Conservation (phyloP, 2,329 filamentous ascomycete species). For the Ustulina deusta region DNA sequence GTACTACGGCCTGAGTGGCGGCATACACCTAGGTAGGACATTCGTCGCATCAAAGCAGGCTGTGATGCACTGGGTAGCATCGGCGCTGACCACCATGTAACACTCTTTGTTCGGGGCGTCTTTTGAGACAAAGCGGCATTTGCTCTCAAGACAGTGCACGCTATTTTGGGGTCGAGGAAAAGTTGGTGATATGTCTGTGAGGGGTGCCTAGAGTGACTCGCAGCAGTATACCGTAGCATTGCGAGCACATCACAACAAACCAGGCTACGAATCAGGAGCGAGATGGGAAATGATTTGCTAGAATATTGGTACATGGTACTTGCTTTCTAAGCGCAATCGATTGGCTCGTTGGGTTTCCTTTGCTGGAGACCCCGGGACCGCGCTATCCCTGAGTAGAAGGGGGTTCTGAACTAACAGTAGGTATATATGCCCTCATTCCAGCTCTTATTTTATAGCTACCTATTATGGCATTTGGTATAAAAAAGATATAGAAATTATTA, state of each 20-base stretch:
- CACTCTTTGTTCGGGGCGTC: not conserved
- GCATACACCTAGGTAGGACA: too few species aligned
- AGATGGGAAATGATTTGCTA: not conserved
- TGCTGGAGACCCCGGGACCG: too few species aligned
- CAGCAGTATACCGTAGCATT: not conserved
- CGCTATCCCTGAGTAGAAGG: too few species aligned
- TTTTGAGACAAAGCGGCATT: not conserved
- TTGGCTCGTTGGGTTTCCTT: not conserved
- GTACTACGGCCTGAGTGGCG: not conserved
- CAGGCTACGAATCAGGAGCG: constrained; percentile 6
- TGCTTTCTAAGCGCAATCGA: not conserved
- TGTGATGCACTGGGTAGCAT: not conserved
- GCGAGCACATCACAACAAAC: not conserved
- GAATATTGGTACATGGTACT: not conserved
- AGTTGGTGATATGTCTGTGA: too few species aligned
- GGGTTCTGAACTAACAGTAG: too few species aligned
- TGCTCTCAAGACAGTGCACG: not conserved
- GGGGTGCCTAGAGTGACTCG: not conserved
- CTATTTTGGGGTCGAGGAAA: not conserved
- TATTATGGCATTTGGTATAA: too few species aligned
- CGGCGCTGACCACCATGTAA: not conserved
- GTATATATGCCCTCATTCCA: too few species aligned
- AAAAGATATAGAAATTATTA: too few species aligned
- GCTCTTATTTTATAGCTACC: too few species aligned
- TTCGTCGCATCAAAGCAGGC: too few species aligned